Conservation (phyloP, 768 basidiomycete genomes). For the Sporobolomyces roseus region DNA sequence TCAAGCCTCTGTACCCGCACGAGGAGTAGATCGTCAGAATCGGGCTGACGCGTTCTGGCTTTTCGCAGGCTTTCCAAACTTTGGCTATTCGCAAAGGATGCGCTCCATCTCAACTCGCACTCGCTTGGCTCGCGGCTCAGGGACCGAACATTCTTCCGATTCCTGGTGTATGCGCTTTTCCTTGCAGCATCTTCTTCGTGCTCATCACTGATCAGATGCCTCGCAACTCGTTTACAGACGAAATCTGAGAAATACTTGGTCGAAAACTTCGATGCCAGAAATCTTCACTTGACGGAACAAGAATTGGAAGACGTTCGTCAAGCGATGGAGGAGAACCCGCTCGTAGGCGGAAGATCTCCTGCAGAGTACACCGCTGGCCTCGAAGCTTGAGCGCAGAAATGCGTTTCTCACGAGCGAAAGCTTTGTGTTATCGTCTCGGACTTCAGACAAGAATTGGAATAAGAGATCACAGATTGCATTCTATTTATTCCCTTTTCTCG, state of each 20-base stretch:
- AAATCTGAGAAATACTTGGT: slow-evolving; percentile 53
- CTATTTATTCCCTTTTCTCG: slow-evolving; percentile 10
- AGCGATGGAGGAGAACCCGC: slow-evolving; percentile 49
- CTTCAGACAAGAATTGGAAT: too few relatives aligned
- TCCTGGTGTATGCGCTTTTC: slow-evolving; percentile 39
- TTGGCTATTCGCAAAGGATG: slow-evolving; percentile 50
- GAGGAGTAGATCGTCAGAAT: background rate
- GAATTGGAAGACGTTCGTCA: slow-evolving; percentile 53
- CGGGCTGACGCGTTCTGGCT: background rate
- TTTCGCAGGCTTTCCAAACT: slow-evolving; percentile 43
- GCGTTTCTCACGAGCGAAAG: too few relatives aligned
- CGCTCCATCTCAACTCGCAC: slow-evolving; percentile 50
- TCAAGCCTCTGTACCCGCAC: background rate
- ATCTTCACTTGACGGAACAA: slow-evolving; percentile 51
- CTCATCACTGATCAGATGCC: too few relatives aligned
- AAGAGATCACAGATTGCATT: too few relatives aligned
- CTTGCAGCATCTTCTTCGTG: slow-evolving; percentile 42
- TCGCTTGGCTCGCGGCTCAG: slow-evolving; percentile 50
- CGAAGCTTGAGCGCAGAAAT: too few relatives aligned
- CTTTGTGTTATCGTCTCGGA: too few relatives aligned
- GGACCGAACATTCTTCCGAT: slow-evolving; percentile 44
- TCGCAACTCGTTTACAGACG: slow-evolving; percentile 4
- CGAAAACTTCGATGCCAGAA: slow-evolving; percentile 54
- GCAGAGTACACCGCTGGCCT: too few relatives aligned
- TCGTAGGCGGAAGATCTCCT: slow-evolving; percentile 53